Conservation (phyloP, 148 eudicot genomes). For the Gaultheria prostrata region DNA sequence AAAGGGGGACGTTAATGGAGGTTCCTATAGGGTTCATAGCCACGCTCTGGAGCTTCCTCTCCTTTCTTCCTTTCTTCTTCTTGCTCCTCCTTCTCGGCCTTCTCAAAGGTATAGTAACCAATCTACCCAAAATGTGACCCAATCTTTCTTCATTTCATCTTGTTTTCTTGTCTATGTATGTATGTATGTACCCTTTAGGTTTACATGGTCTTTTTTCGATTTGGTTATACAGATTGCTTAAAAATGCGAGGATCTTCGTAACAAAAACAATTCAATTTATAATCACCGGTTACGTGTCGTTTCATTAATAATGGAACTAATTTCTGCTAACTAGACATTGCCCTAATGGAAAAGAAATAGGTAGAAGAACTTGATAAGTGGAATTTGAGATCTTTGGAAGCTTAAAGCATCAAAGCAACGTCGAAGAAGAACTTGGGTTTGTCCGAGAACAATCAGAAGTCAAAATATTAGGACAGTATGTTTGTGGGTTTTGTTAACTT, state of each 20-base stretch:
- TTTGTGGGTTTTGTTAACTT: neutral
- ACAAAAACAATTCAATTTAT: neutral
- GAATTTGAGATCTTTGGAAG: neutral
- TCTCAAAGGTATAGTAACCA: constrained; percentile 56
- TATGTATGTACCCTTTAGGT: no score
- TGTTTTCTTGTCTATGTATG: no score
- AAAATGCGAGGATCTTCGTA: no score
- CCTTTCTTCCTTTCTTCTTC: constrained; percentile 70
- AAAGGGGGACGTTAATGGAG: constrained; percentile 39
- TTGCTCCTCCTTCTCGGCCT: constrained; percentile 58
- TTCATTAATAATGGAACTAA: neutral
- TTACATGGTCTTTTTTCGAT: no score
- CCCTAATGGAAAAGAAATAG: neutral
- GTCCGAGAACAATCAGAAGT: neutral
- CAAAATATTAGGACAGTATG: neutral
- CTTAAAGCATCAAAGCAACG: neutral
- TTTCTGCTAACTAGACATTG: neutral
- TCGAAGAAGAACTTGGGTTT: neutral
- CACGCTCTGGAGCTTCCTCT: constrained; percentile 67
- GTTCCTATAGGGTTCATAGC: constrained; percentile 70
- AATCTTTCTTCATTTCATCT: neutral
- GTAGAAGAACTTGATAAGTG: neutral
- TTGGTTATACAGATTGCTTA: no score
- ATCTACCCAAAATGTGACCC: neutral
- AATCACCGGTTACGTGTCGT: neutral